These are phyloP conservation scores for Globisporangium parvum DNA, from an alignment of 352 stramenopile species.

Conservation along the genomic window DNA sequence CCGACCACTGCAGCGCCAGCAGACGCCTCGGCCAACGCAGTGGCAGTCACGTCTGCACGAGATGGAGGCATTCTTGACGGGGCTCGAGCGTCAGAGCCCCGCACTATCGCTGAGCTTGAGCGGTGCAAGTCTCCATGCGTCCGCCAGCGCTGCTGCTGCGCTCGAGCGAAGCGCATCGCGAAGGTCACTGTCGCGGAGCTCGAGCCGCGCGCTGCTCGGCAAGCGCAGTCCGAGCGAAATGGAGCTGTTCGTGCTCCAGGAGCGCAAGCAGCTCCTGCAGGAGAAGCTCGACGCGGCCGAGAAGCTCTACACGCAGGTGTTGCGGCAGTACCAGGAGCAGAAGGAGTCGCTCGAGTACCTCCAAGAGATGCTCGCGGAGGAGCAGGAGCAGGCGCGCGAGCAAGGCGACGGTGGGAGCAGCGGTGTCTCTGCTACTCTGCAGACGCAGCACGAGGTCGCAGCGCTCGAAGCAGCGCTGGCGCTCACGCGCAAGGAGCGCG, in stretches of 20 bases:
- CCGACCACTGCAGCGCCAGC: background rate
- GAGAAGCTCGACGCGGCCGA: conserved; percentile 66
- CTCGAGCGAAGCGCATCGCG: conserved; percentile 2
- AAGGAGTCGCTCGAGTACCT: conserved; percentile 56
- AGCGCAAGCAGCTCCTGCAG: conserved; percentile 34
- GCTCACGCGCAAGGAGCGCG: conserved; percentile 38
- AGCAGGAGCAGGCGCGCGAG: conserved; percentile 30
- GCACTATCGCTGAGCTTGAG: background rate
- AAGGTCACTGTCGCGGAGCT: conserved; percentile 7
- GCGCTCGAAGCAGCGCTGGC: conserved; percentile 23
- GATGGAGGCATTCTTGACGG: conserved; percentile 50
- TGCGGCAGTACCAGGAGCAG: conserved; percentile 63
- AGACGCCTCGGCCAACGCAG: background rate
- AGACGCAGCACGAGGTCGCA: conserved; percentile 23
- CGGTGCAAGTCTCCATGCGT: background rate
- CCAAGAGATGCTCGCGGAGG: conserved; percentile 47
- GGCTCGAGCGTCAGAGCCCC: conserved; percentile 9
- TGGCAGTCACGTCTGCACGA: conserved; percentile 42
- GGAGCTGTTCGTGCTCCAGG: conserved; percentile 28
- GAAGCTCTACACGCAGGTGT: conserved; percentile 64
- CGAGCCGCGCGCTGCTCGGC: conserved; percentile 23
- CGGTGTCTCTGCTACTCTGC: no score
- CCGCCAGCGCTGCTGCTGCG: background rate
- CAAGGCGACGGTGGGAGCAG: no score
- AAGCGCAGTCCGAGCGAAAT: conserved; percentile 16